phyloP scores from a whole-genome alignment of 306 rosid species.

The Senna tora region DNA sequence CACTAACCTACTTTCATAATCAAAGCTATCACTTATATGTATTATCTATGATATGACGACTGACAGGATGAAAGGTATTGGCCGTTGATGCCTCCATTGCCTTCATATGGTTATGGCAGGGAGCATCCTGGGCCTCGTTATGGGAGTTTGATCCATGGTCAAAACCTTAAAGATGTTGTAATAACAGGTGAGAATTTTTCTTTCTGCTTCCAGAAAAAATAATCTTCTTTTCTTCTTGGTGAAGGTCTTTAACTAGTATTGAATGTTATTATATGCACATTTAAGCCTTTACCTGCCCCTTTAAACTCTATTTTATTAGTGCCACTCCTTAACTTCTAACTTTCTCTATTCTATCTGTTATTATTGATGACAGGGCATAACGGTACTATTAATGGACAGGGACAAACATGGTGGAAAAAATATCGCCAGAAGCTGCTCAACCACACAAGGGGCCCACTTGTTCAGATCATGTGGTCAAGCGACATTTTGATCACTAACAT shows the following conservation, averaged over 20 bases:
- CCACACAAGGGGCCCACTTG: conserved; percentile 91
- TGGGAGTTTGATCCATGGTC: conserved; percentile 91
- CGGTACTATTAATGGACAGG: conserved; percentile 95
- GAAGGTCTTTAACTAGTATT: conserved; percentile 13
- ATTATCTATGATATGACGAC: conserved; percentile 20
- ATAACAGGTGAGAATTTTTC: conserved; percentile 69
- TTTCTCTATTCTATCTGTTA: conserved; percentile 40
- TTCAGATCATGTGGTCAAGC: conserved; percentile 90
- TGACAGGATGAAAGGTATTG: conserved; percentile 86
- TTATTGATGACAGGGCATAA: conserved; percentile 73
- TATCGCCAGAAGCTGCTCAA: conserved; percentile 85
- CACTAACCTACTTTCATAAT: background rate
- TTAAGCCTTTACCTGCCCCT: background rate
- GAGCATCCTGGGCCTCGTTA: conserved; percentile 88
- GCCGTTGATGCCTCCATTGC: conserved; percentile 91
- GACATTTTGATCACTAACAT: conserved; percentile 76
- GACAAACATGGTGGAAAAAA: conserved; percentile 91
- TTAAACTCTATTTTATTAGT: background rate
- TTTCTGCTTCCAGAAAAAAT: background rate
- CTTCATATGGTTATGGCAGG: conserved; percentile 98
- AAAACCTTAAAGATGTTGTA: conserved; percentile 84
- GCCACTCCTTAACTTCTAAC: conserved; percentile 19
- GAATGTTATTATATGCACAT: background rate
- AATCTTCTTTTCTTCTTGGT: background rate
- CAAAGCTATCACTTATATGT: conserved; percentile 32